phyloP scores from a whole-genome alignment of 225 moss, liverwort and hornwort genomes.

The Neckera pumila region DNA sequence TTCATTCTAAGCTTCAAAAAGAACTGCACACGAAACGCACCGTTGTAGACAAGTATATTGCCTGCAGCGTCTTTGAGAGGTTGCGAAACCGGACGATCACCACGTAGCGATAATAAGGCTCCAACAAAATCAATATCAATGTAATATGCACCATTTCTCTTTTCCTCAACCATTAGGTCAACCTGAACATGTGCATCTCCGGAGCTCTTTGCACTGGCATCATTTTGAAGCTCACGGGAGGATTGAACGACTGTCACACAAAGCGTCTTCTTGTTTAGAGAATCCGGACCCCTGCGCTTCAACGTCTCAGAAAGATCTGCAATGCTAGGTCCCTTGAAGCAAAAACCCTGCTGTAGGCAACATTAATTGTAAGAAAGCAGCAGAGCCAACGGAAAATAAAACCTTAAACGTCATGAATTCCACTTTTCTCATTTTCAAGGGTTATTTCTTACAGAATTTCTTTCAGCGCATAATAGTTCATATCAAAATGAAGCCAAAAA shows the following conservation, averaged over 20 bases:
- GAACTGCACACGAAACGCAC: conserved; percentile 15
- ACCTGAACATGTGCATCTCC: neutral
- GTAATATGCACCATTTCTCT: neutral
- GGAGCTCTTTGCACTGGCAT: neutral
- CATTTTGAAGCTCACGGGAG: neutral
- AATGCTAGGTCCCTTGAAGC: conserved; percentile 24
- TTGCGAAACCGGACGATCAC: conserved; percentile 53
- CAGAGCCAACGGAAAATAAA: neutral
- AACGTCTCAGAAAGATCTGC: conserved; percentile 49
- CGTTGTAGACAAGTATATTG: conserved; percentile 81
- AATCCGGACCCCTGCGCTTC: conserved; percentile 77
- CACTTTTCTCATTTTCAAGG: neutral
- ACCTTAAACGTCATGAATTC: neutral
- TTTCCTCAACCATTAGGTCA: neutral
- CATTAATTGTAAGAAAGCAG: neutral
- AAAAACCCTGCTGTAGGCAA: conserved; percentile 16
- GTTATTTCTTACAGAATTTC: neutral
- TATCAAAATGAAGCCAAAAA: neutral
- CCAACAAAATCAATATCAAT: conserved; percentile 59
- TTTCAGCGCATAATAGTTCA: neutral
- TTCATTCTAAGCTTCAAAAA: neutral
- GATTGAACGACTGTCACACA: conserved; percentile 1
- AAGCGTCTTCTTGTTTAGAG: conserved; percentile 34
- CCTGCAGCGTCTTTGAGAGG: conserved; percentile 58
- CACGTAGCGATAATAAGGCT: conserved; percentile 75